A percentile compares a stretch with the other conserved stretches of the same genome.
Evolutionary conservation across 305 asterid genomes (phyloP).

Genomic region (Ruellia speciosa): DNA sequence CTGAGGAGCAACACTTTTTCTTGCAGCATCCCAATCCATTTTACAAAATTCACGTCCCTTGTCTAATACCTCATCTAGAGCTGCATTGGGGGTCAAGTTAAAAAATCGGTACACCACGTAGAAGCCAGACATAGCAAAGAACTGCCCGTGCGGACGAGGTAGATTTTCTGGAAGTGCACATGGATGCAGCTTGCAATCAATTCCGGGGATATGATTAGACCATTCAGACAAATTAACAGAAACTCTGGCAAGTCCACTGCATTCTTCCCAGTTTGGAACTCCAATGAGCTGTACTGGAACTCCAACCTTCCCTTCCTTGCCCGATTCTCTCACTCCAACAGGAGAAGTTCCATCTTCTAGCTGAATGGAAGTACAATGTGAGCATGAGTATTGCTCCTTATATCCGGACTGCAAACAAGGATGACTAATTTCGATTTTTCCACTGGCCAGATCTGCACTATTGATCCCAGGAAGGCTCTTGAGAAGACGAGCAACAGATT

Average conservation of each 20-base stretch:
- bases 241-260: conserved; percentile 47
- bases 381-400: conserved; percentile 41
- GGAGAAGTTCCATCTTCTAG: conserved; percentile 39
- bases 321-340: conserved; percentile 25
- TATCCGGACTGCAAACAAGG: conserved; percentile 62
- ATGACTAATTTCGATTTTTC: conserved; percentile 38
- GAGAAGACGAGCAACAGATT: conserved; percentile 47
- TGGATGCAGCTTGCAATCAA: conserved; percentile 51
- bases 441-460: conserved; percentile 30
- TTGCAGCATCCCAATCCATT: conserved; percentile 47
- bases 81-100: conserved; percentile 46
- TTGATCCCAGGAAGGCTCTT: conserved; percentile 31
- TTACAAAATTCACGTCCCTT: conserved; percentile 62
- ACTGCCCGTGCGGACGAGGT: conserved; percentile 57
- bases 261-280: conserved; percentile 58
- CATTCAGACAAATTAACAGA: conserved; percentile 60
- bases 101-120: conserved; percentile 60
- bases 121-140: conserved; percentile 67
- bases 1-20: conserved; percentile 56
- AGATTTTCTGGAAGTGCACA: conserved; percentile 50
- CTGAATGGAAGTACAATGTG: conserved; percentile 35
- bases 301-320: conserved; percentile 42
- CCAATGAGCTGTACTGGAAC: conserved; percentile 42
- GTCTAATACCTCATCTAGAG: conserved; percentile 48
- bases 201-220: conserved; percentile 35